A percentile compares a stretch with the other conserved stretches of the same genome.
Conservation (phyloP, 371 early-diverging fungal genomes). For the Massospora cicadina region DNA sequence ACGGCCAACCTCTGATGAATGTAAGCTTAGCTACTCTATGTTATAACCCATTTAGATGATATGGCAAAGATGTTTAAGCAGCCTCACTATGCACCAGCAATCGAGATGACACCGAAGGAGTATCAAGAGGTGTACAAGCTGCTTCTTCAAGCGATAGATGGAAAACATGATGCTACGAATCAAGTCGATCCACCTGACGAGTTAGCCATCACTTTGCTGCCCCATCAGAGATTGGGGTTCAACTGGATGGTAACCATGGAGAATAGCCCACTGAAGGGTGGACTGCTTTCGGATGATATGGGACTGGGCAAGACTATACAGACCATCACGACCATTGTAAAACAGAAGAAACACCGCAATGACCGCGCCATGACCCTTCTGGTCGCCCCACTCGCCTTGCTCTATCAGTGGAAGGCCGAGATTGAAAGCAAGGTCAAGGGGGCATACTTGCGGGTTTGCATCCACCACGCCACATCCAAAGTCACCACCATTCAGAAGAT, state of each 20-base stretch:
- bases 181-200: conserved; percentile 4
- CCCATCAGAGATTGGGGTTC: conserved; percentile 2
- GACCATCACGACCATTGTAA: conserved; percentile 49
- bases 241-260: conserved; percentile 8
- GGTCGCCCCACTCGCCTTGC: conserved; percentile 39
- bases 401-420: conserved; percentile 50
- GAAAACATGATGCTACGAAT: neutral
- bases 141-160: neutral
- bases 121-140: neutral
- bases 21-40: neutral
- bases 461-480: conserved; percentile 36
- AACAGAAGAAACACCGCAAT: conserved; percentile 15
- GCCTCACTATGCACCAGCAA: neutral
- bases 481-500: conserved; percentile 23
- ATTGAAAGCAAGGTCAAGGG: conserved; percentile 27
- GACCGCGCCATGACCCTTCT: conserved; percentile 31
- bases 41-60: neutral
- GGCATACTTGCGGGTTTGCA: conserved; percentile 26
- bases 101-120: neutral
- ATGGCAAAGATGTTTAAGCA: neutral
- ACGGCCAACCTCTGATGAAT: neutral
- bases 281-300: conserved; percentile 72
- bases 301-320: conserved; percentile 86
- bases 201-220: neutral
- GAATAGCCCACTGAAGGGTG: conserved; percentile 23